Base-by-base conservation (phyloP, 2,329 filamentous ascomycete species). In the Dryadomyces sulphureus region DNA sequence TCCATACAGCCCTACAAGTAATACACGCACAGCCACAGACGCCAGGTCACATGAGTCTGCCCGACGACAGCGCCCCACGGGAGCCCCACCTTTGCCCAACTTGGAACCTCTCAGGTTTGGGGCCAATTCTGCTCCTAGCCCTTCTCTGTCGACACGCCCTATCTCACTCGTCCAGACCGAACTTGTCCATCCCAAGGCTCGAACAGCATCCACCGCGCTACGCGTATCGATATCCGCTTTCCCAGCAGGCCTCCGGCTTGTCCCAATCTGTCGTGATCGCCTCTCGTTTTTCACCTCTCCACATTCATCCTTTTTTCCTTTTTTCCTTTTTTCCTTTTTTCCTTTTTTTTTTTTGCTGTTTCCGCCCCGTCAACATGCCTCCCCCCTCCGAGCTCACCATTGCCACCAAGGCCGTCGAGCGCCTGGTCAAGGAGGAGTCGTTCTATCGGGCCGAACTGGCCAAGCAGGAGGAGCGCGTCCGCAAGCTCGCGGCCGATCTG, bases 381-480 rank as follows among this genome's bases (percentile, higher is more conserved):
- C 73, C 86, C 27, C 84, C 84, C 39, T 79, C 81, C 1, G 74
- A 80, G 54, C 77, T 95, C 60, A 65, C 77, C 56, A 92, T 95
- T 59, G 79, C 83, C 39, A 92, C 85, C 21, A 77, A 81, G 50
- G 79, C 86, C 19, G 77, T 96, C 54, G 71, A 75, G 56, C 86
- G 92, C 49, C 76, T 96, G 41, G 77, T 94, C 54, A 95, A 94
- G 64, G 92, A 98, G 64, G 86, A 95, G 63, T 70, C 75, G 35
- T 90, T 81, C 56, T 96, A 98, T 67, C 83, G 89, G 69, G 83
- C 83, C 59, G 92, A 98, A 63, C 73, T 89, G 19, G 68, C 74
- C 52, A 70, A 81, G 53, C 89, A 96, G 60, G 72, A 84, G 55
- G 72, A 74, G 50, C 77, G 83, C 47, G 74, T 93, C 52, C 66